Conservation (phyloP, 139 green algal genomes). For the Closterium sp. region DNA sequence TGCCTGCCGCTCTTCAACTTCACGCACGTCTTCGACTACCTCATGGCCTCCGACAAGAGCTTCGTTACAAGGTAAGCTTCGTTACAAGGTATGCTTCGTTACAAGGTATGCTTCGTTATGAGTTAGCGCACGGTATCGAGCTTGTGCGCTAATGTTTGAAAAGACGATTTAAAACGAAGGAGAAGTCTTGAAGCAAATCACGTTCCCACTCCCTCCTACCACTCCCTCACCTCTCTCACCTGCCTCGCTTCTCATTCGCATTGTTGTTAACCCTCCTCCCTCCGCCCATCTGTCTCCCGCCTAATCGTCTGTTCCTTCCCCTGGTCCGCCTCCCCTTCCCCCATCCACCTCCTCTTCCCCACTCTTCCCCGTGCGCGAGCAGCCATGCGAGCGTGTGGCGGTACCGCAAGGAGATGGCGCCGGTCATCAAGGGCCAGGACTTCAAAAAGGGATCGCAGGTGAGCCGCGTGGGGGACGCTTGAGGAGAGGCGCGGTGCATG, state of each 20-base stretch:
- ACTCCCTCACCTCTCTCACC: background rate
- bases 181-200: background rate
- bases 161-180: background rate
- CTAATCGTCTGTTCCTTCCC: too few relatives aligned
- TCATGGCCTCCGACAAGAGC: slow-evolving; percentile 28
- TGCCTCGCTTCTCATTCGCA: background rate
- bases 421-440: slow-evolving; percentile 3
- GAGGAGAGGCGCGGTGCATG: too few relatives aligned
- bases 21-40: slow-evolving; percentile 42
- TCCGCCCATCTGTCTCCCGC: background rate
- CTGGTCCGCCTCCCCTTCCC: too few relatives aligned
- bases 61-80: slow-evolving; percentile 23
- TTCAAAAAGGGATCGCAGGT: slow-evolving; percentile 35
- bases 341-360: background rate
- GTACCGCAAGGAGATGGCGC: slow-evolving; percentile 14
- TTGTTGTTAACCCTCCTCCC: background rate
- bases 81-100: background rate
- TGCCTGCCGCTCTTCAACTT: slow-evolving; percentile 44
- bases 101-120: background rate
- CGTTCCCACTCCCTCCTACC: background rate
- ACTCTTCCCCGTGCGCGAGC: background rate
- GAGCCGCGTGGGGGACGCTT: background rate
- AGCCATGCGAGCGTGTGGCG: slow-evolving; percentile 19
- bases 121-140: background rate
- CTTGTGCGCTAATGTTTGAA: background rate